Evolutionary conservation across 371 early-diverging fungal genomes (phyloP), one percentile per base, ranked within the genome.

Genomic region (Nosema muscidifuracis): DNA sequence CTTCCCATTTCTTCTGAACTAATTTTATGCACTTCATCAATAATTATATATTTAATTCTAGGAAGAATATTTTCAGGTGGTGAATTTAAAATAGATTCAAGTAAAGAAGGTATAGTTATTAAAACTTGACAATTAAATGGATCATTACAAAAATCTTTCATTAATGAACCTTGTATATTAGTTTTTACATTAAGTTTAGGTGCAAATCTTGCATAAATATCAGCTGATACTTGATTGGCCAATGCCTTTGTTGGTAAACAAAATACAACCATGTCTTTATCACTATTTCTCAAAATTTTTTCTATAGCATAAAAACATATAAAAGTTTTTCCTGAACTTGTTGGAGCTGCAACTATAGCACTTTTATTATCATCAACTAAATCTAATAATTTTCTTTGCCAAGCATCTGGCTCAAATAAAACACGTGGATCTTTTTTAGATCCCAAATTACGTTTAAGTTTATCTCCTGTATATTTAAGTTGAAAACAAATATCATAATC

Each of bases 281-380:
- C 82, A 44, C 78, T 74, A 10, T 73, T 67, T 55, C 70, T 70
- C 42, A 87, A 76, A 31, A 87, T 80, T 66, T 84, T 85, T 71
- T 87, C 86, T 64, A 87, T 86, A 7, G 86, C 86, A 79, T 87
- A 87, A 76, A 81, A 87, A 56, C 85, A 82, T 38, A 87, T 85
- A 76, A 86, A 87, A 13, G 87, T 87, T 70, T 87, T 87, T 40
- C 87, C 87, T 0, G 83, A 77, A 57, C 82, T 80, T 20, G 87
- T 87, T 10, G 87, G 87, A n/a, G 87, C 86, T 61, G 80, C 80
- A 28, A 87, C 80, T 7, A 87, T 77, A 2, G 84, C 85, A 66
- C 75, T 74, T 62, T 76, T 71, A 16, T 74, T 71, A n/a, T 51
- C 40, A 58, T 83, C 76, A 30, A 87, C 86, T 43, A 85, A 75